Base-by-base conservation (phyloP, 495 filamentous ascomycete genomes). In the Aspergillus ostianus region DNA sequence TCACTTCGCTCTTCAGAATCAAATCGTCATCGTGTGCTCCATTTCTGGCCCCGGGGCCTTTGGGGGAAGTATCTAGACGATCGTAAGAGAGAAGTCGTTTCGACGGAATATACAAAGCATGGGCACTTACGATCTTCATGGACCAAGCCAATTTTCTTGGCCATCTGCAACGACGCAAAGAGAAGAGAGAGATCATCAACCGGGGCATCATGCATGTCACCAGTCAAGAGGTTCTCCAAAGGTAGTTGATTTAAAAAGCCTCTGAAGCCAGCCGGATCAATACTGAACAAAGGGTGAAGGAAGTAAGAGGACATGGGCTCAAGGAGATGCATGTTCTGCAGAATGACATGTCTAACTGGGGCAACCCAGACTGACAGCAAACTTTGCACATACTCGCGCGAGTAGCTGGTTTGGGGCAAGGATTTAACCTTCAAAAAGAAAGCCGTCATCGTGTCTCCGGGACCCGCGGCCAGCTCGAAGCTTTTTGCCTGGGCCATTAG, bases 111-210 rank as follows among this genome's bases (percentile, higher is more conserved):
- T 41, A 1, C 3, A 17, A 15, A 21, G 13, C 17, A 51, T 48
- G 4, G 18, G n/a, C 48, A 73, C 84, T 78, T 77, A 90, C 90
- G 80, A 53, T 87, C 81, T 64, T 93, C 91, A 53, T 86, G 82
- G 7, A 96, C 82, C 21, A 93, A 67, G 0, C 90, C 91, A 41
- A 83, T 73, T 55, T 93, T 91, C 76, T 94, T 95, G 17, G 88
- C 91, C 12, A 87, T 78, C 62, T 92, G 87, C 32, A 96, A 76
- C 18, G 88, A 82, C 48, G 85, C 82, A 57, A 92, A 82, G 45
- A 87, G 79, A 15, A 90, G 73, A 51, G 85, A 77, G 29, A 84
- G 79, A 54, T 88, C 80, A 17, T 82, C 78, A 47, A 80, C 56
- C 23, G 73, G 71, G 26, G 77, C 70, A 47, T 71, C 73, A 4